A percentile compares a stretch with the other conserved stretches of the same genome.
Evolutionary conservation across 106 monocot species (phyloP).

Genomic region (Alisma plantagoaquatica): DNA sequence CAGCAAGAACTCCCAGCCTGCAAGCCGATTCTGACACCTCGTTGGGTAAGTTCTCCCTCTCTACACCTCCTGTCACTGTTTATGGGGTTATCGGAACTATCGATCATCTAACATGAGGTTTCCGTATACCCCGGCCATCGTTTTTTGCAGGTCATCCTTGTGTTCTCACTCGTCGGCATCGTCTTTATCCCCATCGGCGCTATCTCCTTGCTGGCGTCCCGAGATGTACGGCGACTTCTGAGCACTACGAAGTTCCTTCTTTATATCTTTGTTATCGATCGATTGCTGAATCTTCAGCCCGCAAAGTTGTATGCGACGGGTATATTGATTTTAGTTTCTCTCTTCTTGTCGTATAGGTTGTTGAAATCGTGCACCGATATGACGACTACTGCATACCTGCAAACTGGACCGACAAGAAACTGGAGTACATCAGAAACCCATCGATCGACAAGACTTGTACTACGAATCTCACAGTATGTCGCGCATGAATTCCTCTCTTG

Average conservation of each 20-base stretch:
- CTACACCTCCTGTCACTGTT: too few relatives aligned
- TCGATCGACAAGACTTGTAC: constrained; percentile 41
- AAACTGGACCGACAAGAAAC: constrained; percentile 20
- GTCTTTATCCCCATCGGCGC: constrained; percentile 80
- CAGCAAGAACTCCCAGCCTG: constrained; percentile 93
- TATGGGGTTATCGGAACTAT: too few relatives aligned
- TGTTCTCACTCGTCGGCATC: constrained; percentile 48
- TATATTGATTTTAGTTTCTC: too few relatives aligned
- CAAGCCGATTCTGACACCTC: constrained; percentile 80
- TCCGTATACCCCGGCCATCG: too few relatives aligned
- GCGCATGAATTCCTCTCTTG: neutral
- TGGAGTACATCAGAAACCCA: constrained; percentile 43
- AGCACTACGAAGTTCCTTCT: neutral
- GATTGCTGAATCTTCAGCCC: too few relatives aligned
- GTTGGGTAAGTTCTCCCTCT: constrained; percentile 80
- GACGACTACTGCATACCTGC: constrained; percentile 43
- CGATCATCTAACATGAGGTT: too few relatives aligned
- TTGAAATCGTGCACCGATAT: constrained; percentile 78
- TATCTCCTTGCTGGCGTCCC: constrained; percentile 52
- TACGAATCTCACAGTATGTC: constrained; percentile 40
- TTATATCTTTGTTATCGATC: neutral
- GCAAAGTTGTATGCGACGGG: too few relatives aligned
- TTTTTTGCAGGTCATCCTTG: constrained; percentile 62
- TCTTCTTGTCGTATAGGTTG: constrained; percentile 33
- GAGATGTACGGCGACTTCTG: constrained; percentile 33